Evolutionary conservation across 1,284 basidiomycete genomes (phyloP).

Genomic region (Moesziomyces sp.): DNA sequence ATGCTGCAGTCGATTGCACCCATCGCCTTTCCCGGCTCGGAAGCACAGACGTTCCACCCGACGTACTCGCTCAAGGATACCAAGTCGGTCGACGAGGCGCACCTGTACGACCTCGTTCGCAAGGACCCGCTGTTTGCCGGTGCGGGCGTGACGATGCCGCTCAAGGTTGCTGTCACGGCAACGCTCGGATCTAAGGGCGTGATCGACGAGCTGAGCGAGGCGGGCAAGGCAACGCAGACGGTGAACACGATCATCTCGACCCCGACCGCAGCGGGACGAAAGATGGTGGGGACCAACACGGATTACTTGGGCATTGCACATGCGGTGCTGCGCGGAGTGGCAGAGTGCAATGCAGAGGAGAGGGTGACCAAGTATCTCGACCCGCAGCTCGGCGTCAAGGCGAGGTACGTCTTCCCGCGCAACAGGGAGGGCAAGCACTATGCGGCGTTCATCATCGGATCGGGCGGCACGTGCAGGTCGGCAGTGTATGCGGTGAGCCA

Average conservation of each 20-base stretch:
- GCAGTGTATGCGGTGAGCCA: slow-evolving; percentile 50
- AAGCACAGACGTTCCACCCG: slow-evolving; percentile 20
- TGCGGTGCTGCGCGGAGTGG: slow-evolving; percentile 41
- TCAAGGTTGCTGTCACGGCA: slow-evolving; percentile 48
- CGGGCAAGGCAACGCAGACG: slow-evolving; percentile 43
- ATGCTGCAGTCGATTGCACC: slow-evolving; percentile 43
- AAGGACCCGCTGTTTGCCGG: slow-evolving; percentile 49
- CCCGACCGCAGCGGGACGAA: slow-evolving; percentile 21
- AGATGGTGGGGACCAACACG: slow-evolving; percentile 56
- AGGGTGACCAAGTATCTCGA: slow-evolving; percentile 34
- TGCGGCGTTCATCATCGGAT: slow-evolving; percentile 56
- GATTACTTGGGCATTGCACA: slow-evolving; percentile 53
- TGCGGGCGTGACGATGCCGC: slow-evolving; percentile 51
- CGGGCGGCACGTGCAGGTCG: slow-evolving; percentile 51
- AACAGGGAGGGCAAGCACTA: slow-evolving; percentile 34
- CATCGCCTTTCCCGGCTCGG: slow-evolving; percentile 20
- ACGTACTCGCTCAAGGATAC: slow-evolving; percentile 54
- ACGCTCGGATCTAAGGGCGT: slow-evolving; percentile 29
- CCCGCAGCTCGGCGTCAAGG: slow-evolving; percentile 15
- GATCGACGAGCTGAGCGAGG: slow-evolving; percentile 49
- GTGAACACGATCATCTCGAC: slow-evolving; percentile 54
- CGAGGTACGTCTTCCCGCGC: slow-evolving; percentile 24
- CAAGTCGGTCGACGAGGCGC: slow-evolving; percentile 41
- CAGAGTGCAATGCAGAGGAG: slow-evolving; percentile 24
- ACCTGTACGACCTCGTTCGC: slow-evolving; percentile 32